These are phyloP conservation scores for Extremus antarcticus DNA, from an alignment of 495 filamentous ascomycete genomes.

Conservation along the genomic window DNA sequence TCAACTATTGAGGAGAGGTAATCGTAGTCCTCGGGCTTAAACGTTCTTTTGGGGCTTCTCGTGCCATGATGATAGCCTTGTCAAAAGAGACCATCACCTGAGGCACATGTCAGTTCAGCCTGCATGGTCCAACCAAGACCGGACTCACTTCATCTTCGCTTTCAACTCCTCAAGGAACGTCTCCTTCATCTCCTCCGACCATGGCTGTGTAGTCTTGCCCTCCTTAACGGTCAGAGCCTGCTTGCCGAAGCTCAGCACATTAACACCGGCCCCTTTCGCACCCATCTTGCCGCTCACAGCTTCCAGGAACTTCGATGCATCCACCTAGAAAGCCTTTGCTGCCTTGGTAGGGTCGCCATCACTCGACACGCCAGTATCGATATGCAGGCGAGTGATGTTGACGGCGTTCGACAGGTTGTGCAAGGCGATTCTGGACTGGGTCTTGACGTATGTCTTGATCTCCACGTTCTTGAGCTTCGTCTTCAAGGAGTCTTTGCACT, in stretches of 20 bases:
- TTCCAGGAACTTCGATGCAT: slow-evolving; percentile 15
- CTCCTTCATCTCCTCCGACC: neutral
- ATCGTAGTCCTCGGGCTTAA: neutral
- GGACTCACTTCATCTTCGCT: slow-evolving; percentile 14
- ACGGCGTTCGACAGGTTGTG: slow-evolving; percentile 4
- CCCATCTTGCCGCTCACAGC: slow-evolving; percentile 9
- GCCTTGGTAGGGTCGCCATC: slow-evolving; percentile 11
- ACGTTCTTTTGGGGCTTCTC: neutral
- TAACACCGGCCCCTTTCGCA: slow-evolving; percentile 11
- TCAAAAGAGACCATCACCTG: neutral
- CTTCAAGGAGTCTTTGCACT: neutral
- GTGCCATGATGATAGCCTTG: neutral
- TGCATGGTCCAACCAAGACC: neutral
- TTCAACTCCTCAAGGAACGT: slow-evolving; percentile 11
- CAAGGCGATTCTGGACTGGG: slow-evolving; percentile 6
- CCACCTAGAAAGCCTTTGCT: slow-evolving; percentile 13
- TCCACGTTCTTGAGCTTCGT: slow-evolving; percentile 1
- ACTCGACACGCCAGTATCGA: slow-evolving; percentile 7
- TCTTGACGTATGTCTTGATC: slow-evolving; percentile 14
- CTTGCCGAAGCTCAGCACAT: slow-evolving; percentile 11
- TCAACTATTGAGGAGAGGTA: neutral
- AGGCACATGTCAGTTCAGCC: neutral
- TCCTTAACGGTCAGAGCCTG: slow-evolving; percentile 9
- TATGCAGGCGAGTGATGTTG: slow-evolving; percentile 5
- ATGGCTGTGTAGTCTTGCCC: slow-evolving; percentile 5